Percentiles rank a stretch among this genome's conserved stretches.
Evolutionary conservation across 495 filamentous ascomycete genomes (phyloP).

Genomic region (Annulohypoxylon stygium): DNA sequence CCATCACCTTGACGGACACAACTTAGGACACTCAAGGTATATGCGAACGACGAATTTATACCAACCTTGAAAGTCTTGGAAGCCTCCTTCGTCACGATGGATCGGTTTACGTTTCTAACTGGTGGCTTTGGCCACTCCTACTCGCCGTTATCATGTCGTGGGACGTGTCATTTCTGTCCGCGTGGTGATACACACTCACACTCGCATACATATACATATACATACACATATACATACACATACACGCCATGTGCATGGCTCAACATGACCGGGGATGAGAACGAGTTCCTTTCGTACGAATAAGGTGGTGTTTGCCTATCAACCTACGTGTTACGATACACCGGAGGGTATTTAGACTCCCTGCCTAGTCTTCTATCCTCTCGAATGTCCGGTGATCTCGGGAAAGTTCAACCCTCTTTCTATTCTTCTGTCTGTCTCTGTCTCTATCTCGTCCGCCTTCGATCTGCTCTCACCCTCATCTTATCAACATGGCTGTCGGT

Average conservation of each 20-base stretch:
- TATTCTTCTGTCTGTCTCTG: neutral
- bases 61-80: slow-evolving; percentile 2
- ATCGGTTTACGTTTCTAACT: slow-evolving; percentile 22
- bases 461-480: neutral
- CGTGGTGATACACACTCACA: slow-evolving; percentile 21
- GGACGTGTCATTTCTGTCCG: slow-evolving; percentile 41
- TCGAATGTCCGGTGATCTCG: neutral
- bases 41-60: slow-evolving; percentile 7
- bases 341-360: slow-evolving; percentile 27
- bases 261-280: slow-evolving; percentile 18
- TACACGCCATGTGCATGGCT: slow-evolving; percentile 31
- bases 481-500: slow-evolving; percentile 41
- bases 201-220: neutral
- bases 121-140: slow-evolving; percentile 8
- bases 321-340: neutral
- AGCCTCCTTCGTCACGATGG: slow-evolving; percentile 32
- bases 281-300: slow-evolving; percentile 4
- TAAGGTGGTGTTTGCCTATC: slow-evolving; percentile 2
- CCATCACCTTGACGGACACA: slow-evolving; percentile 14
- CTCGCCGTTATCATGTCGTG: slow-evolving; percentile 34
- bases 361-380: neutral
- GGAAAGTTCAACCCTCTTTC: neutral
- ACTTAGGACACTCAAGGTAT: neutral
- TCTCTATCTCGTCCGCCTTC: neutral
- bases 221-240: neutral